A percentile compares a stretch with the other conserved stretches of the same genome.
Conservation (phyloP, 2,329 filamentous ascomycete genomes). For the Botrytis hyacinthi region DNA sequence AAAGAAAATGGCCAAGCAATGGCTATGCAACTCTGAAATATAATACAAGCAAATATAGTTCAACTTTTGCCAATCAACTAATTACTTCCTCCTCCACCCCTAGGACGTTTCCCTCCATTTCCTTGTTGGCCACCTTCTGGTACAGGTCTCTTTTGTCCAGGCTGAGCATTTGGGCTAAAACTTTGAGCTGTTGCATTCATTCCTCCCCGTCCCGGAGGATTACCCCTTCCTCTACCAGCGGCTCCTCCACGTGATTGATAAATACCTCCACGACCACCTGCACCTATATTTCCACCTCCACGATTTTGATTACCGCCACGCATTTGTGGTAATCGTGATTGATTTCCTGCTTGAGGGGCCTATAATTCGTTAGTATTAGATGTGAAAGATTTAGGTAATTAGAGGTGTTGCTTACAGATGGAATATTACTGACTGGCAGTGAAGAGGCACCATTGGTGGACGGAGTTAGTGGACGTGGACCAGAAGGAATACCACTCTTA, state of each 20-base stretch:
- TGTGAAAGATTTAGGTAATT: not conserved
- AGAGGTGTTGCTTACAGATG: conserved; percentile 30
- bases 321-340: conserved; percentile 34
- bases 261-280: conserved; percentile 18
- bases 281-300: conserved; percentile 25
- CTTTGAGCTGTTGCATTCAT: conserved; percentile 37
- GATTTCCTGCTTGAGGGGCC: conserved; percentile 29
- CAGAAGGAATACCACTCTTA: conserved; percentile 19
- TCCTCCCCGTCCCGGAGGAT: conserved; percentile 31
- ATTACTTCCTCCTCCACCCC: conserved; percentile 40
- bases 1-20: conserved; percentile 29
- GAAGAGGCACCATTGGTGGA: conserved; percentile 28
- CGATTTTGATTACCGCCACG: conserved; percentile 31
- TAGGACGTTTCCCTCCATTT: conserved; percentile 47
- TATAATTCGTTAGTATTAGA: conserved; percentile 22
- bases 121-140: conserved; percentile 37
- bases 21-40: conserved; percentile 34
- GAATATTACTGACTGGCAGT: conserved; percentile 32
- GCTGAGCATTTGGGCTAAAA: conserved; percentile 34
- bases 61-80: conserved; percentile 24
- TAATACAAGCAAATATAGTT: conserved; percentile 34
- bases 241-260: conserved; percentile 29
- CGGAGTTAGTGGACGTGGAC: conserved; percentile 21
- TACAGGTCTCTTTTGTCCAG: conserved; percentile 36
- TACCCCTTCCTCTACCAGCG: conserved; percentile 36